Conservation (phyloP, 1,284 basidiomycete genomes). For the Trichosporon inkin region DNA sequence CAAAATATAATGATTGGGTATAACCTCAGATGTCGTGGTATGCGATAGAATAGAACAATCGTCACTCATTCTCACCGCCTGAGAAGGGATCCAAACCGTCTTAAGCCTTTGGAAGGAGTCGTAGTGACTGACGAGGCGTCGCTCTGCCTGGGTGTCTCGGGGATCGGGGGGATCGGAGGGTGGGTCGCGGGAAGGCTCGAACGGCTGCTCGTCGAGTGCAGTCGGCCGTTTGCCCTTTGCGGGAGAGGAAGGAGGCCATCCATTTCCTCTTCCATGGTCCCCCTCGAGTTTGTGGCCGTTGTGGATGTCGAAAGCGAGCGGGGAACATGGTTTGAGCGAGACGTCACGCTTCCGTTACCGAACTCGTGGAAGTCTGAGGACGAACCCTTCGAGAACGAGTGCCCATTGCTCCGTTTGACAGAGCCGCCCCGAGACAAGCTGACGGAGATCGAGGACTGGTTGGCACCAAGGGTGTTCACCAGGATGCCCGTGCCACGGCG, state of each 20-base stretch:
- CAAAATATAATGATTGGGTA: constrained; percentile 3
- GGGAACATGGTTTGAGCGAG: constrained; percentile 6
- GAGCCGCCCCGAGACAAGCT: constrained; percentile 8
- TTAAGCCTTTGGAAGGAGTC: neutral
- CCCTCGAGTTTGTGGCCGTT: neutral
- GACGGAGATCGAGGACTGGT: constrained; percentile 4
- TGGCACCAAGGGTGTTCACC: constrained; percentile 6
- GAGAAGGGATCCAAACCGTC: constrained; percentile 1
- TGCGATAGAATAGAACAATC: neutral
- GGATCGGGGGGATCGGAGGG: neutral
- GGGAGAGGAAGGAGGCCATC: neutral
- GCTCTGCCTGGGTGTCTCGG: neutral
- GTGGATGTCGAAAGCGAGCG: neutral
- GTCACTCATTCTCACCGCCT: neutral
- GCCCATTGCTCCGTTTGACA: constrained; percentile 12
- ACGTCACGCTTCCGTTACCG: neutral
- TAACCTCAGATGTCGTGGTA: constrained; percentile 4
- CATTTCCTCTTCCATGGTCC: neutral
- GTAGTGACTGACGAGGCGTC: neutral
- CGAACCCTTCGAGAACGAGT: neutral
- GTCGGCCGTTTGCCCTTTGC: neutral
- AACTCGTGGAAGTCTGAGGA: neutral
- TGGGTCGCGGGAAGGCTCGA: neutral
- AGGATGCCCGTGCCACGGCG: constrained; percentile 16
- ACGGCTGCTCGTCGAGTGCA: constrained; percentile 3